Evolutionary conservation across 331 rosid genomes (phyloP), one percentile per base, ranked within the genome.

Genomic region (Malus hybrid): DNA sequence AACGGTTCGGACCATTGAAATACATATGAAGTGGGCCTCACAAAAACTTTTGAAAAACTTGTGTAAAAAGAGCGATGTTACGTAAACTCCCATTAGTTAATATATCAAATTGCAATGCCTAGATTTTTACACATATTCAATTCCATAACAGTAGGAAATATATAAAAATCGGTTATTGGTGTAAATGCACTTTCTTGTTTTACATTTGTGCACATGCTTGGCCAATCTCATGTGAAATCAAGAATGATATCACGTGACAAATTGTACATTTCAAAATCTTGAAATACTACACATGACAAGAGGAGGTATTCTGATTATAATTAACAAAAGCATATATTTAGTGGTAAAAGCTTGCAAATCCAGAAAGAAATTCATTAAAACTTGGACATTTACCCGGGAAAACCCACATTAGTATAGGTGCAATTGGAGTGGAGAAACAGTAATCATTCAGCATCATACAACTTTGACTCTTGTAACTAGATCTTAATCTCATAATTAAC

Each of bases 211-310:
- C 77, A 63, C 50, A 74, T 74, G 48, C 70, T 19, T 73, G 61
- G 10, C 46, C 54, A 39, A 46, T 39, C 54, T 63, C 61, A 74
- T 29, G 70, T 18, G 59, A 57, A 33, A 33, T 55, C 46, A 72
- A 72, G 59, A 63, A 63, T 63, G 70, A 46, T 29, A 3, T 74
- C 70, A 74, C 77, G 70, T 74, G 77, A 31, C 62, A 46, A 63
- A 63, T 70, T 72, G 81, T 52, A 59, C 44, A 28, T 34, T 67
- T 77, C 79, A 24, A 82, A 73, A 80, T 77, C 82, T 80, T 74
- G 80, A 78, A 63, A 10, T 59, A 67, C 75, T 72, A 68, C 42
- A 68, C 46, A 50, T 72, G 64, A 55, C 75, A 44, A 57, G 65
- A 70, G 34, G 70, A 69, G 34, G 65, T 34, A 52, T 27, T 72